Evolutionary conservation across 257 asterid species (phyloP).

Genomic region (Nemophila menziesii): DNA sequence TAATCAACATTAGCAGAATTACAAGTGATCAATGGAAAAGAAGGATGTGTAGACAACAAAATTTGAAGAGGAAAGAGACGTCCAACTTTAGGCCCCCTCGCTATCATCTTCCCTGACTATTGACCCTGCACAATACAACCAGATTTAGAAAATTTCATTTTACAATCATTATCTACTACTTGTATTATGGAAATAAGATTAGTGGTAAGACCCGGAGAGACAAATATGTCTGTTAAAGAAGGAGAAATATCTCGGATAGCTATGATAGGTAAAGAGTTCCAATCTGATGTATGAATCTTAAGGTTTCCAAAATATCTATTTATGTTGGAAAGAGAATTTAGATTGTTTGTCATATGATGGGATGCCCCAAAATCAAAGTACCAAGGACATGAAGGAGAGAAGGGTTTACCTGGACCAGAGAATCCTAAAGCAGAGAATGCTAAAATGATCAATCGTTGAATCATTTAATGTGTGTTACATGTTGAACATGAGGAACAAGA

Average conservation of each 20-base stretch:
- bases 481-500: neutral
- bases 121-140: slow-evolving; percentile 6
- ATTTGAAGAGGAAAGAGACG: neutral
- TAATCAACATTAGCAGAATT: neutral
- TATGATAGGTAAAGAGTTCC: neutral
- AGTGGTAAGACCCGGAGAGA: neutral
- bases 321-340: neutral
- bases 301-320: slow-evolving; percentile 1
- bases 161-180: neutral
- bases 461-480: neutral
- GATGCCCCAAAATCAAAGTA: neutral
- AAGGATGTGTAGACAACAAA: neutral
- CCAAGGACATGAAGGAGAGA: neutral
- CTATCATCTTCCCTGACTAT: neutral
- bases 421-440: neutral
- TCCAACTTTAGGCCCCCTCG: slow-evolving; percentile 2
- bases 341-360: neutral
- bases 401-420: neutral
- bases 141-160: neutral
- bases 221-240: slow-evolving; percentile 1
- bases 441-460: neutral
- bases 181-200: neutral
- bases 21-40: neutral
- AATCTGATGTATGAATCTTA: neutral
- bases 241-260: neutral